phyloP scores from a whole-genome alignment of 2,329 filamentous ascomycete genomes.

The Colletotrichum sp. region DNA sequence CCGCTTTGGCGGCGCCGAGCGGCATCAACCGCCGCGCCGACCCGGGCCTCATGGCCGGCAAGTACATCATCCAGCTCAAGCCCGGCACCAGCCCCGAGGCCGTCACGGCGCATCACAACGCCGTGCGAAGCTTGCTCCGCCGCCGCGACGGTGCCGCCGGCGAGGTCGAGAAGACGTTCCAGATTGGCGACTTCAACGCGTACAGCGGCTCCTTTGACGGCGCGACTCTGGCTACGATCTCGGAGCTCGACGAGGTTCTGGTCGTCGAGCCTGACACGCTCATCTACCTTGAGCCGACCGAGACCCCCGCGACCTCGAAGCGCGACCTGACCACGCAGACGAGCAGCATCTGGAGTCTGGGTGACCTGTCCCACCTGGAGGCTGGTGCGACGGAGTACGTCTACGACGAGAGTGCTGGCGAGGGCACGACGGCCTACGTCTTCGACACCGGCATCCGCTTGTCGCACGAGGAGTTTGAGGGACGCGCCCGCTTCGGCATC shows the following conservation, averaged over 20 bases:
- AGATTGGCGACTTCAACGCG: conserved; percentile 36
- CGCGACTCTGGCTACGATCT: conserved; percentile 43
- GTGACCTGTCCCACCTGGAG: conserved; percentile 43
- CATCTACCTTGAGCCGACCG: conserved; percentile 1
- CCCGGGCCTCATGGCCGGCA: conserved; percentile 35
- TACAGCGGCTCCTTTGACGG: conserved; percentile 48
- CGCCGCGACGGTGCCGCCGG: conserved; percentile 36
- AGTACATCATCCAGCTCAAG: conserved; percentile 52
- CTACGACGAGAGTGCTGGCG: conserved; percentile 27
- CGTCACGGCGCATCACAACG: conserved; percentile 32
- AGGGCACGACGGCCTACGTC: conserved; percentile 39
- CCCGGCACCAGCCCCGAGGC: conserved; percentile 30
- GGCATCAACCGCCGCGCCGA: background rate
- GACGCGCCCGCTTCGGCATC: conserved; percentile 29
- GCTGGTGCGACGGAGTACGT: conserved; percentile 32
- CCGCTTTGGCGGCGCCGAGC: conserved; percentile 5
- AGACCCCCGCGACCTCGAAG: background rate
- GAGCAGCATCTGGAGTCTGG: conserved; percentile 33
- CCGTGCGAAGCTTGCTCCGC: conserved; percentile 32
- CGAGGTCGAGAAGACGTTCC: conserved; percentile 16
- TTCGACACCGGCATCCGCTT: conserved; percentile 48
- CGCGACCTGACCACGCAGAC: conserved; percentile 22
- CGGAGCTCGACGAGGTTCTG: conserved; percentile 34
- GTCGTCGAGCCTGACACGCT: conserved; percentile 33
- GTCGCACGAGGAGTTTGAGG: conserved; percentile 36